A percentile compares a stretch with the other conserved stretches of the same genome.
These are phyloP conservation scores for Bruguiera parviflora DNA, from an alignment of 345 rosid species.

Conservation along the genomic window DNA sequence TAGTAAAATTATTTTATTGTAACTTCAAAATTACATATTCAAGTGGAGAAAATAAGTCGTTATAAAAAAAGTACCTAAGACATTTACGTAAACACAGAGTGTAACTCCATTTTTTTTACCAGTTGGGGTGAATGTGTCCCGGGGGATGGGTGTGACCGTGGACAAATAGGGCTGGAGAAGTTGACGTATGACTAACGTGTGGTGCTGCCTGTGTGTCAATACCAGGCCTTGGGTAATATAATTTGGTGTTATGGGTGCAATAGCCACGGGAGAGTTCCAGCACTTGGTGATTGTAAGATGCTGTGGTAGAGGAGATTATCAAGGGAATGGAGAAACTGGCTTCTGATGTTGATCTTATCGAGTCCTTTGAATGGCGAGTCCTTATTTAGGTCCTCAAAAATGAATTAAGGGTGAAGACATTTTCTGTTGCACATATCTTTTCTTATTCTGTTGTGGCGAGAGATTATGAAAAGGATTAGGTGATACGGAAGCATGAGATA, in stretches of 20 bases:
- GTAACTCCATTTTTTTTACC: background rate
- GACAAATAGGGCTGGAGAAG: constrained; percentile 34
- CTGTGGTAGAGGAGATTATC: constrained; percentile 56
- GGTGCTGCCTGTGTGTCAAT: constrained; percentile 17
- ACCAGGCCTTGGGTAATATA: background rate
- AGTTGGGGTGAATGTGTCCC: constrained; percentile 8
- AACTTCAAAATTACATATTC: background rate
- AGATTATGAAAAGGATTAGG: background rate
- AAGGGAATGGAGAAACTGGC: constrained; percentile 83
- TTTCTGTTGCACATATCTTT: too few relatives aligned
- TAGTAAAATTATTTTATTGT: background rate
- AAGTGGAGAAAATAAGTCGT: too few relatives aligned
- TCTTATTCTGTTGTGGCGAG: too few relatives aligned
- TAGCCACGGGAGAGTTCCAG: constrained; percentile 60
- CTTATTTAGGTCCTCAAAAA: background rate
- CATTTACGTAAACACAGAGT: too few relatives aligned
- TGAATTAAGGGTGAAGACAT: too few relatives aligned
- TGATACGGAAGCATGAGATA: background rate
- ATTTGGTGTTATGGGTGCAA: constrained; percentile 6
- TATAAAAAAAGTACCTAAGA: too few relatives aligned
- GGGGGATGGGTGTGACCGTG: constrained; percentile 10
- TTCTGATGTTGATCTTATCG: constrained; percentile 64
- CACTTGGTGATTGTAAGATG: constrained; percentile 68
- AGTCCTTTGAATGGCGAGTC: constrained; percentile 76
- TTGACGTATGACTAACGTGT: constrained; percentile 36